Evolutionary conservation across 208 protist genomes (phyloP).

Genomic region (Herpetomonas muscarum): DNA sequence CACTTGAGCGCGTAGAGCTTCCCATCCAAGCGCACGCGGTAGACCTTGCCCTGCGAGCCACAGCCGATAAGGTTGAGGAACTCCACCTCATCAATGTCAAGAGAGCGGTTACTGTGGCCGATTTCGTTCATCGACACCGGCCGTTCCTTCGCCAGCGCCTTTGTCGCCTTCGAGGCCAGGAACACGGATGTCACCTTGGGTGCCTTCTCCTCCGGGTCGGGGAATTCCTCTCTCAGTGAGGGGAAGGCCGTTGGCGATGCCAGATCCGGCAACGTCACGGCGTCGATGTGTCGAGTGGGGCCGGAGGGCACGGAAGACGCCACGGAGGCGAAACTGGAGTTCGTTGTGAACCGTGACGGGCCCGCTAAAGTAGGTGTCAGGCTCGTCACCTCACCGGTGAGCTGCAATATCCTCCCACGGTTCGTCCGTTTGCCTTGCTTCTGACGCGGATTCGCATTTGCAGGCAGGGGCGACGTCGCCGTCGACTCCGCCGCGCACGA

Average conservation of each 20-base stretch:
- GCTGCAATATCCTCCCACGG: no score
- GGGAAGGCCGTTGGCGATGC: no score
- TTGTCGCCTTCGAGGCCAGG: neutral
- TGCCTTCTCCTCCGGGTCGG: no score
- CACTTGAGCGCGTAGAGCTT: conserved; percentile 84
- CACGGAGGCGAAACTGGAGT: neutral
- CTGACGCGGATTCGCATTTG: no score
- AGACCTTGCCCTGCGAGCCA: conserved; percentile 79
- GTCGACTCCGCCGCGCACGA: no score
- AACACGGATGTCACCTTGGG: neutral
- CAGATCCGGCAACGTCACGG: neutral
- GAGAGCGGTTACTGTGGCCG: conserved; percentile 61
- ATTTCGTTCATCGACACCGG: conserved; percentile 53
- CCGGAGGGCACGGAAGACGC: conserved; percentile 7
- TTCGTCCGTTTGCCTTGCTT: no score
- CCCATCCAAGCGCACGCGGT: conserved; percentile 59
- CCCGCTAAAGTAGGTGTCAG: neutral
- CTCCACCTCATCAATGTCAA: conserved; percentile 72
- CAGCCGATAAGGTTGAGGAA: conserved; percentile 58
- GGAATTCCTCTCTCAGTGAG: no score
- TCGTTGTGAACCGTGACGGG: neutral
- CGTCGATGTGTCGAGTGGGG: neutral
- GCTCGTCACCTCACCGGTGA: no score
- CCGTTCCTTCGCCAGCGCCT: conserved; percentile 7
- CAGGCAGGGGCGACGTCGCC: no score